Conservation (phyloP, 2,329 filamentous ascomycete genomes). For the Gnomoniopsis smithogilvyi region DNA sequence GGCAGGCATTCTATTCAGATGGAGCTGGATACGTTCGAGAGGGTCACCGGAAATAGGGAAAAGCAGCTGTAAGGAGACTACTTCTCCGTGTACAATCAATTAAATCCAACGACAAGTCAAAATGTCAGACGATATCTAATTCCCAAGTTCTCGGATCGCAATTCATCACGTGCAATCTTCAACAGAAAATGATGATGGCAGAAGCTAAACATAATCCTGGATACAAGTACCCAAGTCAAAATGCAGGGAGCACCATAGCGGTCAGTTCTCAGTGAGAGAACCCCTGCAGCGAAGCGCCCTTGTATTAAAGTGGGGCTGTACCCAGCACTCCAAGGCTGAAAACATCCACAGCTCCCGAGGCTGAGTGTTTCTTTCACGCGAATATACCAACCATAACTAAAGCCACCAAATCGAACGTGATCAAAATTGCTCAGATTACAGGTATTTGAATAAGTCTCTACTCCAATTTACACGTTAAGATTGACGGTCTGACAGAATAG, state of each 20-base stretch:
- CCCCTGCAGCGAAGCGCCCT: not conserved
- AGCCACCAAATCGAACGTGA: not conserved
- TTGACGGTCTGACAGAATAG: not conserved
- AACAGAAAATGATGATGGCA: too few species aligned
- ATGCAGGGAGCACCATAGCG: not conserved
- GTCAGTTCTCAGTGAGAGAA: not conserved
- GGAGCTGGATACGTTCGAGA: constrained; percentile 56
- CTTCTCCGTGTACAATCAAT: not conserved
- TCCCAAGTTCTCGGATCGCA: too few species aligned
- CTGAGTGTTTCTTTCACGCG: too few species aligned
- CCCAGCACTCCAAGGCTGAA: not conserved
- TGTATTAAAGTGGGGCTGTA: not conserved
- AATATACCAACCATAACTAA: not conserved
- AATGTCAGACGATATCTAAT: too few species aligned
- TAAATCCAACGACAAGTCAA: not conserved
- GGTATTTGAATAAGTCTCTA: not conserved
- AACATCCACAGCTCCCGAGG: not conserved
- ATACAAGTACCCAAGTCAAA: too few species aligned
- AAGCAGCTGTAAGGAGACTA: constrained; percentile 37
- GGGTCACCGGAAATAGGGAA: constrained; percentile 52
- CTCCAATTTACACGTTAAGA: not conserved
- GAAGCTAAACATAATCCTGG: too few species aligned
- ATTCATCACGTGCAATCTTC: too few species aligned
- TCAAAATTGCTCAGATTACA: not conserved
- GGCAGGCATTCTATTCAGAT: constrained; percentile 66